phyloP scores from a whole-genome alignment of 2,329 filamentous ascomycete genomes.

The Aureobasidium sp. region DNA sequence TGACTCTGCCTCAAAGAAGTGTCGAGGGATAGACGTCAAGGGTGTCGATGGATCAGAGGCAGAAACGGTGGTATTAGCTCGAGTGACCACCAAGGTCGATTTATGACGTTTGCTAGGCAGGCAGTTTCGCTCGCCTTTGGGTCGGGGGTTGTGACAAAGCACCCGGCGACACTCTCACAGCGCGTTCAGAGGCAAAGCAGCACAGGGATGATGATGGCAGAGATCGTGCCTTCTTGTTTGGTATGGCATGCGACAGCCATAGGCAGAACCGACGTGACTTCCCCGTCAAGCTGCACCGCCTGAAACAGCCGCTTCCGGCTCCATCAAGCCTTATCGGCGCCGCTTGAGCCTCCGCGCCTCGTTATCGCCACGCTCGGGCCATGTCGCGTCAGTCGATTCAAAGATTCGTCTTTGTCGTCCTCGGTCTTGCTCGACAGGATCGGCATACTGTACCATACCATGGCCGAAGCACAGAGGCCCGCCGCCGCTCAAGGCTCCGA shows the following conservation, averaged over 20 bases:
- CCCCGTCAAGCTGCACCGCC: not conserved
- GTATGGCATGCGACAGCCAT: not conserved
- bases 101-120: constrained; percentile 13
- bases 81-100: constrained; percentile 4
- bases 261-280: not conserved
- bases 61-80: constrained; percentile 3
- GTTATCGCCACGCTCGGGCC: not conserved
- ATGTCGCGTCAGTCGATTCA: not conserved
- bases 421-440: not conserved
- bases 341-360: not conserved
- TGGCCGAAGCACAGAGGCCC: constrained; percentile 18
- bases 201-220: not conserved
- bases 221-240: no score
- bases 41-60: not conserved
- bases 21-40: not conserved
- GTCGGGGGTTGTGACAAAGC: not conserved
- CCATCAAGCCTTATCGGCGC: not conserved
- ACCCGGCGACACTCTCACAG: not conserved
- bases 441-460: no score
- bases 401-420: no score
- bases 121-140: no score
- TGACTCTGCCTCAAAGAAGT: no score
- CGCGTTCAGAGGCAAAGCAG: not conserved
- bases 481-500: constrained; percentile 4
- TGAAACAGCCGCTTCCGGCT: not conserved